Percentiles rank a stretch among this genome's conserved stretches.
Conservation (phyloP, 2,329 filamentous ascomycete species). For the Furcasterigmium sp. region DNA sequence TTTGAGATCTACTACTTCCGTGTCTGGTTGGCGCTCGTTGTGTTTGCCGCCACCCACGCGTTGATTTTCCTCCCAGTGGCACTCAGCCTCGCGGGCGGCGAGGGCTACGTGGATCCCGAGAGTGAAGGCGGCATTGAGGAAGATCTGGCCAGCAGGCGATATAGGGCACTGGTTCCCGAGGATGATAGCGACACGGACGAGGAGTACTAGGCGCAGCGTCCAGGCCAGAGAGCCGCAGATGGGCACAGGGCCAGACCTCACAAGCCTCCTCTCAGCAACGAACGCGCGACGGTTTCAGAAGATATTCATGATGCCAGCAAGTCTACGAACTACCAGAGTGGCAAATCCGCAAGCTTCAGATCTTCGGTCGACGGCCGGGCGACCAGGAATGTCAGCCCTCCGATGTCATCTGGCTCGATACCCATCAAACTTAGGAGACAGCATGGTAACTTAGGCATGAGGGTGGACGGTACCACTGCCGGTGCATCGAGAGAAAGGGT, state of each 20-base stretch:
- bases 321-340: too few species aligned
- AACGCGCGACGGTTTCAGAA: too few species aligned
- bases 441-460: too few species aligned
- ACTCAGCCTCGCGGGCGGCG: slow-evolving; percentile 78
- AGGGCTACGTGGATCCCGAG: slow-evolving; percentile 83
- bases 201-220: slow-evolving; percentile 30
- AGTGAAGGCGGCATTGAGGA: slow-evolving; percentile 85
- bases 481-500: too few species aligned
- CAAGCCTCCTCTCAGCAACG: too few species aligned
- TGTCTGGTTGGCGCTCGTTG: slow-evolving; percentile 86
- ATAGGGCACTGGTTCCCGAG: slow-evolving; percentile 71
- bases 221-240: not conserved
- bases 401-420: too few species aligned
- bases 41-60: slow-evolving; percentile 84
- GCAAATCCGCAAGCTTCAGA: too few species aligned
- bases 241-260: not conserved
- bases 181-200: slow-evolving; percentile 70
- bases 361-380: too few species aligned
- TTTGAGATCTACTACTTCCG: slow-evolving; percentile 99
- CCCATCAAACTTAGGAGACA: too few species aligned
- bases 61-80: slow-evolving; percentile 88
- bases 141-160: slow-evolving; percentile 74
- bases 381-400: too few species aligned
- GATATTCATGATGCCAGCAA: too few species aligned
- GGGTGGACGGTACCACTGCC: too few species aligned